Conservation (phyloP, 2,329 filamentous ascomycete species). For the Pyrenophora teres region DNA sequence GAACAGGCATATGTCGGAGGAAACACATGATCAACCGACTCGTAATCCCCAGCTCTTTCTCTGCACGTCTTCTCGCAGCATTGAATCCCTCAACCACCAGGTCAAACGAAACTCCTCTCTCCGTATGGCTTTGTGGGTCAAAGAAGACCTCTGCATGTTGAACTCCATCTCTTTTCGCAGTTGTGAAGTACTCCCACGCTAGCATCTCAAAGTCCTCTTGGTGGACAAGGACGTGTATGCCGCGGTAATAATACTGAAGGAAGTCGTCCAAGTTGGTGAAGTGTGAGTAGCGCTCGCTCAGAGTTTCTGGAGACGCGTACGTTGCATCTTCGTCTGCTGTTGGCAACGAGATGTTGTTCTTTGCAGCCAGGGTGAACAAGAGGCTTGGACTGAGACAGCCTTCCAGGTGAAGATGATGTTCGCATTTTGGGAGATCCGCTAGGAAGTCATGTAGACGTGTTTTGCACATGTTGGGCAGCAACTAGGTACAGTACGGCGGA, state of each 20-base stretch:
- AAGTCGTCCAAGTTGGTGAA: constrained; percentile 79
- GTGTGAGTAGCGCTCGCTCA: constrained; percentile 66
- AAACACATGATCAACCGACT: constrained; percentile 73
- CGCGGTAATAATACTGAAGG: constrained; percentile 77
- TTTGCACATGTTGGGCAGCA: constrained; percentile 22
- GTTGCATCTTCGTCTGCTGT: constrained; percentile 59
- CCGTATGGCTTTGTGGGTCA: constrained; percentile 75
- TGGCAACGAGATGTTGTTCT: constrained; percentile 67
- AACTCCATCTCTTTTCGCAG: constrained; percentile 67
- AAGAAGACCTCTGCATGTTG: constrained; percentile 80
- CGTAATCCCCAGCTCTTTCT: constrained; percentile 66
- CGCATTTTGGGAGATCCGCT: constrained; percentile 70
- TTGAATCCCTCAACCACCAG: constrained; percentile 68
- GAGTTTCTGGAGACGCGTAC: constrained; percentile 64
- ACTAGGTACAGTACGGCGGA: too few relatives aligned
- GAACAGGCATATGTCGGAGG: constrained; percentile 68
- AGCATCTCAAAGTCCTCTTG: constrained; percentile 73
- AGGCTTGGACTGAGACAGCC: constrained; percentile 72
- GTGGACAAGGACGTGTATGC: constrained; percentile 70
- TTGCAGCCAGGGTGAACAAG: constrained; percentile 69
- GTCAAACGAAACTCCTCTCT: constrained; percentile 65
- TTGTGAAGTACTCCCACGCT: constrained; percentile 72
- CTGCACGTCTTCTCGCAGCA: constrained; percentile 64
- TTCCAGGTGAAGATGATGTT: constrained; percentile 82
- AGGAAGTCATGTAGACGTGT: constrained; percentile 26